Conservation (phyloP, 2,329 filamentous ascomycete genomes). For the Aspergillus floridensis region DNA sequence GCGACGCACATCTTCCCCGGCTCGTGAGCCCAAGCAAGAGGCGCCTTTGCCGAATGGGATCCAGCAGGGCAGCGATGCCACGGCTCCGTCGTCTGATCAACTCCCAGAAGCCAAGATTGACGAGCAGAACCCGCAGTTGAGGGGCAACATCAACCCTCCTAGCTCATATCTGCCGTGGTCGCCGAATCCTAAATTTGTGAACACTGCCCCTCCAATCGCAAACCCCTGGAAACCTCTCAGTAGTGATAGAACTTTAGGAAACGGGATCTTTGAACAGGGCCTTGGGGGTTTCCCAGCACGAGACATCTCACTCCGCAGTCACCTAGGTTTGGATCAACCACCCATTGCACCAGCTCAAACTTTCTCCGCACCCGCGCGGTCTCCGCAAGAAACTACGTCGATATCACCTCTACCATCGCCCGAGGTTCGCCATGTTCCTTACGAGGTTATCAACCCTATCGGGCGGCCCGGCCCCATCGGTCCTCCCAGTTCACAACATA, state of each 20-base stretch:
- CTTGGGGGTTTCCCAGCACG: conserved; percentile 50
- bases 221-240: conserved; percentile 61
- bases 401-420: conserved; percentile 40
- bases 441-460: conserved; percentile 42
- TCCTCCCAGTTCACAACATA: conserved; percentile 40
- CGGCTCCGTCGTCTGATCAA: conserved; percentile 21
- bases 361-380: conserved; percentile 30
- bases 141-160: conserved; percentile 36
- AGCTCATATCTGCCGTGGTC: conserved; percentile 40
- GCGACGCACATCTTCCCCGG: conserved; percentile 33
- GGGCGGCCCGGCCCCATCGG: conserved; percentile 47
- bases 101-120: conserved; percentile 28
- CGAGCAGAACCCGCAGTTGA: conserved; percentile 38
- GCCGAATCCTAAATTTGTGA: conserved; percentile 33
- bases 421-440: conserved; percentile 36
- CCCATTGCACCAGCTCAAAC: conserved; percentile 35
- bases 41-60: conserved; percentile 30
- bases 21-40: conserved; percentile 29
- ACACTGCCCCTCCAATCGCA: conserved; percentile 32
- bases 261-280: conserved; percentile 60
- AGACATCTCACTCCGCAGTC: conserved; percentile 41
- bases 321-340: conserved; percentile 41
- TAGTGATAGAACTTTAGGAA: conserved; percentile 58
- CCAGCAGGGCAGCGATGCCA: conserved; percentile 23
- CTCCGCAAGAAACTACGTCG: conserved; percentile 34